Evolutionary conservation across 805 yeast species (phyloP).

Genomic region (Candida morakotiae): DNA sequence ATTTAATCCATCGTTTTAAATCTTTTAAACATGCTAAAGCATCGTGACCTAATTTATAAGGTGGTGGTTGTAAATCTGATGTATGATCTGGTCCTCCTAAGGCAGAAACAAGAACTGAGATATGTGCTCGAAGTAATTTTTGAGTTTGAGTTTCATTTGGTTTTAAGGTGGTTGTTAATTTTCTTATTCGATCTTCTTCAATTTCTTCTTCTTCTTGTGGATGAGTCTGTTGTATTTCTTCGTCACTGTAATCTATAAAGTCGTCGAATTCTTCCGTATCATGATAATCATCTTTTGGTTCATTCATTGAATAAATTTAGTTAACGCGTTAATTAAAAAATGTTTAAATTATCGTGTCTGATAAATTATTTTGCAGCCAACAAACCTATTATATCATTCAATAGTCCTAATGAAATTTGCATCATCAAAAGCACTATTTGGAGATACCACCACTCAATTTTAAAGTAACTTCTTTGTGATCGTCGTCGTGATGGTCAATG

Average conservation of each 20-base stretch:
- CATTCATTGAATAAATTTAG: not conserved
- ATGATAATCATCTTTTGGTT: constrained; percentile 3
- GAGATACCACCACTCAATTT: too few relatives aligned
- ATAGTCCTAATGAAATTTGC: too few relatives aligned
- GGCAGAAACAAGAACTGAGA: constrained; percentile 79
- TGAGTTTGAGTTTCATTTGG: constrained; percentile 34
- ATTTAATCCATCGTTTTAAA: constrained; percentile 79
- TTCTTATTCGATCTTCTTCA: constrained; percentile 17
- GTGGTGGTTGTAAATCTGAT: constrained; percentile 32
- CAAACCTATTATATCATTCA: too few relatives aligned
- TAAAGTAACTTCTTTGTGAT: too few relatives aligned
- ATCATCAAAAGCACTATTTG: too few relatives aligned
- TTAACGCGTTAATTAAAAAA: not conserved
- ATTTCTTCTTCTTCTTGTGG: constrained; percentile 9
- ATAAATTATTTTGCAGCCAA: not conserved
- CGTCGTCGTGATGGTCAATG: too few relatives aligned
- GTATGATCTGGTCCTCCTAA: constrained; percentile 85
- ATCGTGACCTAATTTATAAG: constrained; percentile 82
- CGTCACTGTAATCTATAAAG: constrained; percentile 31
- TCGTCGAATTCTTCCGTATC: constrained; percentile 24
- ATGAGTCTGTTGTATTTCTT: constrained; percentile 5
- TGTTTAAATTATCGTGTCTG: not conserved
- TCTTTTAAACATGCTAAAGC: constrained; percentile 85
- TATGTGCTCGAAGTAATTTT: constrained; percentile 59
- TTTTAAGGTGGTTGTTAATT: constrained; percentile 19